Conservation (phyloP, 495 filamentous ascomycete species). For the Trichoderma reesei region DNA sequence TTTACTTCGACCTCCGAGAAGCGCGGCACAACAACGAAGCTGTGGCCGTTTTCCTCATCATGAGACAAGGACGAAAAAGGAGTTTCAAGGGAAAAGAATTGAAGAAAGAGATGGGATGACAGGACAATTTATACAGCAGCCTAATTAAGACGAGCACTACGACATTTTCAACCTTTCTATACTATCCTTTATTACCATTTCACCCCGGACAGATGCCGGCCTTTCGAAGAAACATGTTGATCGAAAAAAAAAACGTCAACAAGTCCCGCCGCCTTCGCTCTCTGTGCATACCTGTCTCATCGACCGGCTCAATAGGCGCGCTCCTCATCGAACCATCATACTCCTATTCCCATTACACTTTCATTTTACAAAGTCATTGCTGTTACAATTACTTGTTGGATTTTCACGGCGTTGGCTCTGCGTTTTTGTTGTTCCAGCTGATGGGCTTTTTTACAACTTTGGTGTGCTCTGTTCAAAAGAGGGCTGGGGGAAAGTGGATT, state of each 20-base stretch:
- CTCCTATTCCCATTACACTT: neutral
- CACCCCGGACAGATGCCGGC: neutral
- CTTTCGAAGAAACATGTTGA: neutral
- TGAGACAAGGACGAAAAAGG: neutral
- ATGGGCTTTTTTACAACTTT: too few relatives aligned
- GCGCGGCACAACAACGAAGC: neutral
- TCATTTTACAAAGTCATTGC: neutral
- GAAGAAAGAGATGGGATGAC: neutral
- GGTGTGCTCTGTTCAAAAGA: too few relatives aligned
- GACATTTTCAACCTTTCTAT: too few relatives aligned
- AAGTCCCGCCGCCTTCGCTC: too few relatives aligned
- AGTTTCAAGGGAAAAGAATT: neutral
- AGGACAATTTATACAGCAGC: neutral
- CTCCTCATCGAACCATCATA: neutral
- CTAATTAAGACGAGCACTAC: conserved; percentile 2
- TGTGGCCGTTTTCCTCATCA: neutral
- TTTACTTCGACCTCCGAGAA: neutral
- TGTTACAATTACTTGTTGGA: neutral
- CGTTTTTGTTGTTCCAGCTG: neutral
- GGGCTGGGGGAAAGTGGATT: too few relatives aligned
- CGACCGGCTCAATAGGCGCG: too few relatives aligned
- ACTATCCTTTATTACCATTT: neutral
- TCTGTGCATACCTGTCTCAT: too few relatives aligned
- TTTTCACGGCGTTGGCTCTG: neutral
- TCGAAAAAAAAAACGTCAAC: too few relatives aligned